These are phyloP conservation scores for Vaccinium myrtillus DNA, from an alignment of 148 eudicot species.

Conservation along the genomic window DNA sequence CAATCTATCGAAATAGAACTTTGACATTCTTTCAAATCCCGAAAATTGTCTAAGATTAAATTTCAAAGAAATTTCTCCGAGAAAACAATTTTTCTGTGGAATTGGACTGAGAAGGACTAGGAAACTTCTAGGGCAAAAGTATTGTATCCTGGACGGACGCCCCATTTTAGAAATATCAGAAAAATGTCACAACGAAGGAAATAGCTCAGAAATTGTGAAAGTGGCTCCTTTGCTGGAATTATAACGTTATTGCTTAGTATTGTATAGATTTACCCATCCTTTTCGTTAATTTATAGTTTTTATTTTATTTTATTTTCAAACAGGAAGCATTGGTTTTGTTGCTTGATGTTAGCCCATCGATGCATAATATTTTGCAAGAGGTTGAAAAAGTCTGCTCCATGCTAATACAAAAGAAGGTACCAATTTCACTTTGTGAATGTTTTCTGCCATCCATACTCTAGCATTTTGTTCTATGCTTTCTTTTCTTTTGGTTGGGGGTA, in stretches of 20 bases:
- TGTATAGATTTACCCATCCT: not conserved
- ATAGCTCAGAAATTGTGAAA: not conserved
- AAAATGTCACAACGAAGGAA: not conserved
- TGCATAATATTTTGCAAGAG: conserved; percentile 76
- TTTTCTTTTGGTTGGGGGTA: not conserved
- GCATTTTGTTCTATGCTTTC: conserved; percentile 4
- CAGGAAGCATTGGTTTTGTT: conserved; percentile 77
- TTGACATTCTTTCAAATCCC: too few relatives aligned
- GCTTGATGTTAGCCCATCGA: conserved; percentile 91
- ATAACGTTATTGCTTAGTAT: not conserved
- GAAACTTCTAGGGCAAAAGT: not conserved
- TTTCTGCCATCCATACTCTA: conserved; percentile 16
- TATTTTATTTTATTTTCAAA: conserved; percentile 7
- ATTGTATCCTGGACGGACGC: too few relatives aligned
- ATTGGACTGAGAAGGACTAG: not conserved
- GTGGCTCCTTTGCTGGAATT: not conserved
- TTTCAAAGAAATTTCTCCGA: too few relatives aligned
- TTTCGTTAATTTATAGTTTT: not conserved
- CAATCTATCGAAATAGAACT: not conserved
- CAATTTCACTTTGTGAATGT: not conserved
- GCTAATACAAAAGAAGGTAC: conserved; percentile 89
- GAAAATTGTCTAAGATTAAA: too few relatives aligned
- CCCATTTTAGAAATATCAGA: not conserved
- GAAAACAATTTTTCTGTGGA: too few relatives aligned
- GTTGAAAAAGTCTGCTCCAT: conserved; percentile 79